phyloP scores from a whole-genome alignment of 306 rosid species.

The Quercus wislizeni region DNA sequence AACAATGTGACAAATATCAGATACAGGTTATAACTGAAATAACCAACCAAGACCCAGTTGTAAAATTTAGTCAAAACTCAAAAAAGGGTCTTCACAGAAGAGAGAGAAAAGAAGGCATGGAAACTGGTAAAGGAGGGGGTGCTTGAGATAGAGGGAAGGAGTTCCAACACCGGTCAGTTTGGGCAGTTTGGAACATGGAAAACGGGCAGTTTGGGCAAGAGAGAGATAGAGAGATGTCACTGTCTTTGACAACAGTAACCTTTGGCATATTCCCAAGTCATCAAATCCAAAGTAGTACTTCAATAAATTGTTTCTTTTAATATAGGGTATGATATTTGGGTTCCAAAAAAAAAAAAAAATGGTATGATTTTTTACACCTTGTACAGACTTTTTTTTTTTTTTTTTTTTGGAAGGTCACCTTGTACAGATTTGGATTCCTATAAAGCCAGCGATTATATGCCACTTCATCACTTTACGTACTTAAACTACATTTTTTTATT shows the following conservation, averaged over 20 bases:
- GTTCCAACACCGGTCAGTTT: slow-evolving; percentile 38
- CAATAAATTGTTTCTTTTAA: neutral
- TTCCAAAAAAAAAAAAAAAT: no score
- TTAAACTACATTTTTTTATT: no score
- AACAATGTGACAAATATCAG: slow-evolving; percentile 3
- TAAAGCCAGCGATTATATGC: neutral
- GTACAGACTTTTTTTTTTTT: neutral
- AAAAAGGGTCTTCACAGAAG: slow-evolving; percentile 1
- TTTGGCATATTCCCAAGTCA: slow-evolving; percentile 5
- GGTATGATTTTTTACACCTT: neutral
- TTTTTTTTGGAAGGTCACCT: no score
- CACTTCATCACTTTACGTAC: neutral
- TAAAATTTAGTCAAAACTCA: slow-evolving; percentile 26
- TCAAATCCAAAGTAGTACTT: neutral
- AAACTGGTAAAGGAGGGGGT: slow-evolving; percentile 18
- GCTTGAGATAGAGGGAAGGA: slow-evolving; percentile 46
- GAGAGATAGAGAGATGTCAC: slow-evolving; percentile 28
- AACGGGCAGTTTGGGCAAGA: slow-evolving; percentile 53
- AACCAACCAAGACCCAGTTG: slow-evolving; percentile 24
- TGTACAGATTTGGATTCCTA: neutral
- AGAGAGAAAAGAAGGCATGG: slow-evolving; percentile 8
- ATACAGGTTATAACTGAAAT: neutral
- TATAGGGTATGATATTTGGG: neutral
- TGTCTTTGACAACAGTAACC: slow-evolving; percentile 7
- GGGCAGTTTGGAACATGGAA: slow-evolving; percentile 38